These are phyloP conservation scores for Acorus gramineus DNA, from an alignment of 106 monocot species.

Conservation along the genomic window DNA sequence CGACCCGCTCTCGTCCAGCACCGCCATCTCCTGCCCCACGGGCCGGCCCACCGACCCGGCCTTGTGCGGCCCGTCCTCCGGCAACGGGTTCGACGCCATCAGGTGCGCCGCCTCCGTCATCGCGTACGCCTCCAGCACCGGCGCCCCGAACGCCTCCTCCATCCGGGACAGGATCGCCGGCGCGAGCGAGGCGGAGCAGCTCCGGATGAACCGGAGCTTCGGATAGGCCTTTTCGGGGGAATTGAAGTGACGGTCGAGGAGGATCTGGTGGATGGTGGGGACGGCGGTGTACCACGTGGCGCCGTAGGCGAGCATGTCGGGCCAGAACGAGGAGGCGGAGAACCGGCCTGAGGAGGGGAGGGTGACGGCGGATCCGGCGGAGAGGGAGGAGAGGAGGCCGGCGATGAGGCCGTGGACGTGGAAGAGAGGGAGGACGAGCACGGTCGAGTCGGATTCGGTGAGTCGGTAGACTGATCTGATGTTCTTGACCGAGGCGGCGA, in stretches of 20 bases:
- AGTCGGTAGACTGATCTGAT: slow-evolving; percentile 61
- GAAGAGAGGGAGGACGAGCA: slow-evolving; percentile 85
- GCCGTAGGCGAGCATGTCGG: slow-evolving; percentile 46
- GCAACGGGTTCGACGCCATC: slow-evolving; percentile 81
- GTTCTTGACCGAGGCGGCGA: slow-evolving; percentile 64
- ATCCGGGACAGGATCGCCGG: slow-evolving; percentile 49
- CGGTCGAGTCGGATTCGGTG: slow-evolving; percentile 57
- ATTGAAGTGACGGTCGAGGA: slow-evolving; percentile 65
- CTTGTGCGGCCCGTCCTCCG: slow-evolving; percentile 57
- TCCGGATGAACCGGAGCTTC: slow-evolving; percentile 78
- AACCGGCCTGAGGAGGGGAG: slow-evolving; percentile 67
- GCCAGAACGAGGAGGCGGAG: slow-evolving; percentile 89
- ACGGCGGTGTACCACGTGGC: slow-evolving; percentile 99
- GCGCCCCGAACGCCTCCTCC: slow-evolving; percentile 60
- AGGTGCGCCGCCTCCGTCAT: slow-evolving; percentile 94
- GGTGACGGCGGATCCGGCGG: slow-evolving; percentile 43
- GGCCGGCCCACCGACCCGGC: slow-evolving; percentile 71
- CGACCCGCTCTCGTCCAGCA: slow-evolving; percentile 50
- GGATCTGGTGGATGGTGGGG: slow-evolving; percentile 91
- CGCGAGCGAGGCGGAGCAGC: slow-evolving; percentile 91
- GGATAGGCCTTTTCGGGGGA: slow-evolving; percentile 58
- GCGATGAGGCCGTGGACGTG: slow-evolving; percentile 93
- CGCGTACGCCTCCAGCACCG: slow-evolving; percentile 92
- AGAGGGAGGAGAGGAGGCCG: slow-evolving; percentile 56
- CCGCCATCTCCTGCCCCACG: slow-evolving; percentile 62